Evolutionary conservation across 305 asterid genomes (phyloP).

Genomic region (Euphrasia arctica): DNA sequence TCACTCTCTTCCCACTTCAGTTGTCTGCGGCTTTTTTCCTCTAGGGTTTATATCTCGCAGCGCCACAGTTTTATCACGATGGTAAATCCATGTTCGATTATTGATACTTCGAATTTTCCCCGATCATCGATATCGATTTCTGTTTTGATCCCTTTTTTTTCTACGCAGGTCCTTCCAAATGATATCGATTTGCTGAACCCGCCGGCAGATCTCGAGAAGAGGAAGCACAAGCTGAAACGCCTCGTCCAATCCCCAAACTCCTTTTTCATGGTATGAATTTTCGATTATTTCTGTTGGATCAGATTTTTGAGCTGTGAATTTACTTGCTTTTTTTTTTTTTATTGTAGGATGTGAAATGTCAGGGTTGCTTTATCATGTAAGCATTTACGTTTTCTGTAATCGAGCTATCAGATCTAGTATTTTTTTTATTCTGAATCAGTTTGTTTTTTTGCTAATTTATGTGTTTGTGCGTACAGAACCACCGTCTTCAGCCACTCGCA

Average conservation of each 20-base stretch:
- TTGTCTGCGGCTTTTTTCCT: neutral
- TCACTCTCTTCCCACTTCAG: neutral
- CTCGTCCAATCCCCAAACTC: constrained; percentile 62
- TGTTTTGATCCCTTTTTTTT: neutral
- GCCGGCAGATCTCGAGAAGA: constrained; percentile 66
- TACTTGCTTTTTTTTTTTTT: neutral
- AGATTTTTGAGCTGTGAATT: neutral
- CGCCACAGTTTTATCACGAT: neutral
- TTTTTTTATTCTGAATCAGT: neutral
- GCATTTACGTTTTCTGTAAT: neutral
- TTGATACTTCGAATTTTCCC: too few species aligned
- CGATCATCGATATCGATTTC: neutral
- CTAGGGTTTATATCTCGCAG: neutral
- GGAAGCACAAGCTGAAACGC: constrained; percentile 74
- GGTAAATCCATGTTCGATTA: neutral
- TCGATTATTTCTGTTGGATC: neutral
- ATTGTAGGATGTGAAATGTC: constrained; percentile 4
- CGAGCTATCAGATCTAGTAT: neutral
- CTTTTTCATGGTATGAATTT: constrained; percentile 47
- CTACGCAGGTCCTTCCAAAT: constrained; percentile 46
- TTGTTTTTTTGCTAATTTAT: neutral
- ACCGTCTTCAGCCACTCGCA: constrained; percentile 1
- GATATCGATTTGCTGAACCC: constrained; percentile 65
- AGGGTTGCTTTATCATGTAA: neutral
- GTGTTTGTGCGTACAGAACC: neutral